Evolutionary conservation across 2,329 filamentous ascomycete species (phyloP).

Genomic region (Sclerotinia sclerotiorum): DNA sequence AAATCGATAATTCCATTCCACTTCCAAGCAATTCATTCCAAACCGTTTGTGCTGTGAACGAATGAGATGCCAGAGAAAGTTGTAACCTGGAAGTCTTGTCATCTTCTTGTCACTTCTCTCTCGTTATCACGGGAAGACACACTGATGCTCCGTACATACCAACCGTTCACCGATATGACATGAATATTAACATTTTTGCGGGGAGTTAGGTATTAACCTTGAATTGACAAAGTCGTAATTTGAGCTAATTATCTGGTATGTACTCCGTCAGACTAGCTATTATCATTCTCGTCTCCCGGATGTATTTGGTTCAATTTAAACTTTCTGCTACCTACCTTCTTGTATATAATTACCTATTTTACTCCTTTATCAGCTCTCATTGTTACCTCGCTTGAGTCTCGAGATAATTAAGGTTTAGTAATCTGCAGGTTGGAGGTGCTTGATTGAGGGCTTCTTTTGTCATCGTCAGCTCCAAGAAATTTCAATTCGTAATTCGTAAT

Average conservation of each 20-base stretch:
- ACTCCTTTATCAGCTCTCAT: not conserved
- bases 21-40: slow-evolving; percentile 1
- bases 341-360: not conserved
- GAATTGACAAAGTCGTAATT: not conserved
- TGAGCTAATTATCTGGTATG: too few species aligned
- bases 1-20: not conserved
- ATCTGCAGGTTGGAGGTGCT: too few species aligned
- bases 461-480: too few species aligned
- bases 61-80: not conserved
- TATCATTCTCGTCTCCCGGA: not conserved
- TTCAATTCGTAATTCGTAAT: too few species aligned
- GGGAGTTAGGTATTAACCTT: not conserved
- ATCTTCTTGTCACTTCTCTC: not conserved
- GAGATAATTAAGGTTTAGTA: too few species aligned
- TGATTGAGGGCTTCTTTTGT: too few species aligned
- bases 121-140: not conserved
- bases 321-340: not conserved
- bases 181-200: not conserved
- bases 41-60: not conserved
- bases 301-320: not conserved
- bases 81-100: slow-evolving; percentile 11
- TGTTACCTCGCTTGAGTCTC: too few species aligned
- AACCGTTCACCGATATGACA: not conserved
- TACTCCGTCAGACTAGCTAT: too few species aligned
- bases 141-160: not conserved